These are phyloP conservation scores for Nematocida ironsii DNA, from an alignment of 371 early-diverging fungal genomes.

Conservation along the genomic window DNA sequence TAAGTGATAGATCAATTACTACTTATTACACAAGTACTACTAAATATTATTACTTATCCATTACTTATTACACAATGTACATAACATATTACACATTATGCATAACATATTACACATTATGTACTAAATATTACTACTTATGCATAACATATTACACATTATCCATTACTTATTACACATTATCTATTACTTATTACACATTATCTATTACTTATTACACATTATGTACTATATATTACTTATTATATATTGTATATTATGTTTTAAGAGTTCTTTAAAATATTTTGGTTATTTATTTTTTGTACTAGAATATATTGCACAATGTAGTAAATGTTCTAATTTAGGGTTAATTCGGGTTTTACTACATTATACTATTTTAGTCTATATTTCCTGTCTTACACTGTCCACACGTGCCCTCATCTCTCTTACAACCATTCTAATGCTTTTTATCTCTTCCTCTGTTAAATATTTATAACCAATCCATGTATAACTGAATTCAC, in stretches of 20 bases:
- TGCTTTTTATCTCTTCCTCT: not conserved
- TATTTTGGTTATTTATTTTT: not conserved
- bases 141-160: not conserved
- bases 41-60: too few species aligned
- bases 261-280: too few species aligned
- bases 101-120: not conserved
- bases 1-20: too few species aligned
- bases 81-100: not conserved
- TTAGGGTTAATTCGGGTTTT: too few species aligned
- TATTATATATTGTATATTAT: too few species aligned
- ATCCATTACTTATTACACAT: not conserved
- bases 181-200: not conserved
- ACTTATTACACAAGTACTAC: too few species aligned
- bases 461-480: conserved; percentile 56
- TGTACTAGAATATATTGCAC: not conserved
- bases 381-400: conserved; percentile 12
- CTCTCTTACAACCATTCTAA: conserved; percentile 16
- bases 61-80: not conserved
- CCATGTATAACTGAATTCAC: conserved; percentile 45
- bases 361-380: too few species aligned
- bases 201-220: too few species aligned
- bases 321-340: too few species aligned
- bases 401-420: conserved; percentile 13
- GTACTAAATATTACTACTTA: not conserved
- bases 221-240: too few species aligned